Conservation (phyloP, 164 flowering plant species). For the Aristolochia fimbriata region DNA sequence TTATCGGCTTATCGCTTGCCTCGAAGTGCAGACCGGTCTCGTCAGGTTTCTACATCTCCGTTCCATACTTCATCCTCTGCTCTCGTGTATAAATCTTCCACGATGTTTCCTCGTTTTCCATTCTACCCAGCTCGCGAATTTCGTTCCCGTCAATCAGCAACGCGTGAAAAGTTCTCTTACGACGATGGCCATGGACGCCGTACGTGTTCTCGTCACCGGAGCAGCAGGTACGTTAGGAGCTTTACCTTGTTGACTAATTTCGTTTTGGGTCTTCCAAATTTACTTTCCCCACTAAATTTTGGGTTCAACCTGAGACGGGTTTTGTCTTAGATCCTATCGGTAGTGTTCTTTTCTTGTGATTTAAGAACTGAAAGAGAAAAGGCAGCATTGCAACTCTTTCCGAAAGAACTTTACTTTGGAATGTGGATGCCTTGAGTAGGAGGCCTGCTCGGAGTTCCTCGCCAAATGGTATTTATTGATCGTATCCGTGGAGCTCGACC, state of each 20-base stretch:
- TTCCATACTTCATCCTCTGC: too few species aligned
- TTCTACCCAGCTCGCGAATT: too few species aligned
- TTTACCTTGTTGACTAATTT: neutral
- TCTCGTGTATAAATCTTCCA: too few species aligned
- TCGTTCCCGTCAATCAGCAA: too few species aligned
- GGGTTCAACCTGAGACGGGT: neutral
- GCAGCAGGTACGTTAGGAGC: slow-evolving; percentile 8
- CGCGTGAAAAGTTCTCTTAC: too few species aligned
- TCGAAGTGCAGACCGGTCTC: too few species aligned
- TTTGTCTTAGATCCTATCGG: neutral
- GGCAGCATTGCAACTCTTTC: neutral
- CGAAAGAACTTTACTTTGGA: slow-evolving; percentile 20
- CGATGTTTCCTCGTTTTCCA: too few species aligned
- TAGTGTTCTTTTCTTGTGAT: slow-evolving; percentile 22
- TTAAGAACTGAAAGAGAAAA: slow-evolving; percentile 7
- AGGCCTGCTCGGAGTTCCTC: neutral
- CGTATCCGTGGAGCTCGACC: neutral
- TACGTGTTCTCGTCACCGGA: slow-evolving; percentile 11
- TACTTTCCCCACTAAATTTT: neutral
- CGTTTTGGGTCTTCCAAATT: neutral
- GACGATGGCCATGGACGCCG: slow-evolving; percentile 9
- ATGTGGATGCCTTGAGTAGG: slow-evolving; percentile 13
- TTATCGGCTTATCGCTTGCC: too few species aligned
- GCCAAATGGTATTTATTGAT: neutral
- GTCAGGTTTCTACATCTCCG: too few species aligned